Evolutionary conservation across 2,329 filamentous ascomycete genomes (phyloP).

Genomic region (Venturiaceae sp.): DNA sequence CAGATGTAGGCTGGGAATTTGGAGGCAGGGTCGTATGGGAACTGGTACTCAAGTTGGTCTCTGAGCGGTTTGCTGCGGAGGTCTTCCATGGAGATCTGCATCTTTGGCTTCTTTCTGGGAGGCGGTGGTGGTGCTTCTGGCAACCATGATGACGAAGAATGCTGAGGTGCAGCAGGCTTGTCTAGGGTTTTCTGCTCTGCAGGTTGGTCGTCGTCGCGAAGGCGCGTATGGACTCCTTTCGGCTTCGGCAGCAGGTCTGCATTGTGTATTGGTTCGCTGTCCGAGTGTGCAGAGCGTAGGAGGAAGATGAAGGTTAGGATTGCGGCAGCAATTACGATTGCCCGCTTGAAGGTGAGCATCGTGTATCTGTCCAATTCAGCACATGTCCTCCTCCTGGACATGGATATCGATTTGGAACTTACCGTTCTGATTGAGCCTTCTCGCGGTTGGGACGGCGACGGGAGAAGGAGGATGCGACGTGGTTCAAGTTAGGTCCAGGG

Average conservation of each 20-base stretch:
- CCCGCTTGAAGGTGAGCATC: conserved; percentile 75
- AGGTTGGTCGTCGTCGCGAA: conserved; percentile 20
- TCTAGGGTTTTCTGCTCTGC: conserved; percentile 8
- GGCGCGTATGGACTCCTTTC: conserved; percentile 11
- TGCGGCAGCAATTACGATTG: conserved; percentile 60
- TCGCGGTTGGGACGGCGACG: no score
- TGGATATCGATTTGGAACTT: no score
- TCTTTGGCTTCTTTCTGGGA: conserved; percentile 30
- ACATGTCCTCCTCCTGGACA: no score
- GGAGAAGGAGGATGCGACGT: no score
- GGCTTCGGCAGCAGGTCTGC: conserved; percentile 20
- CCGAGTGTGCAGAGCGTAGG: conserved; percentile 49
- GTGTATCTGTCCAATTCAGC: neutral
- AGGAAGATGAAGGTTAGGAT: conserved; percentile 62
- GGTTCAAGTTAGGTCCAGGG: no score
- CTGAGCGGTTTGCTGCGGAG: conserved; percentile 62
- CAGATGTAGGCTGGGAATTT: conserved; percentile 98
- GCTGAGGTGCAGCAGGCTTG: conserved; percentile 17
- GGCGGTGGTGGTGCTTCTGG: conserved; percentile 14
- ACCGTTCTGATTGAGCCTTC: no score
- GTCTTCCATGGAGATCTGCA: conserved; percentile 58
- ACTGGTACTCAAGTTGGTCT: conserved; percentile 82
- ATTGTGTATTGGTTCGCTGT: conserved; percentile 16
- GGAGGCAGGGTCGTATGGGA: conserved; percentile 77
- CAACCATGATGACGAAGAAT: conserved; percentile 17